Evolutionary conservation across 169 alveolate species (phyloP).

Genomic region (Amoebophrya sp.): DNA sequence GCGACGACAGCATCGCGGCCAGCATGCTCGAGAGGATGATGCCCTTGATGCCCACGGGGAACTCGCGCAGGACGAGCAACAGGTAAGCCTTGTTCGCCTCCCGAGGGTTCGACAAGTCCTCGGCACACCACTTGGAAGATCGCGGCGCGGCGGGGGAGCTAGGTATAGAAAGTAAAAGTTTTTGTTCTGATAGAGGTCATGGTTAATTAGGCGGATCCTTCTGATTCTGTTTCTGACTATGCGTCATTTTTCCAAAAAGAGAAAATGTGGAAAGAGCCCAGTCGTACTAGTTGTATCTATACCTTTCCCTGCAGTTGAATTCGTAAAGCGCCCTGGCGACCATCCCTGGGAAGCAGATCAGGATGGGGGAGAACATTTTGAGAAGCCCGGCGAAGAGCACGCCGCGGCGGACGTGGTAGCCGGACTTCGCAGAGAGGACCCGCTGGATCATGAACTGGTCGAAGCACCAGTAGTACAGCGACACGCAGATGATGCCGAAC

Average conservation of each 20-base stretch:
- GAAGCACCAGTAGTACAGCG: conserved; percentile 7
- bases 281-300: no score
- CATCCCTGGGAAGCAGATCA: conserved; percentile 24
- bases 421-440: neutral
- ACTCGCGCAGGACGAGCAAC: neutral
- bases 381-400: neutral
- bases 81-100: neutral
- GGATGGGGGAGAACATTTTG: neutral
- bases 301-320: neutral
- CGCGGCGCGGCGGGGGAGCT: no score
- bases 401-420: neutral
- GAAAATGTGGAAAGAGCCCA: no score
- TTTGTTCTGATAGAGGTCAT: no score
- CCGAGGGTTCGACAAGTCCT: neutral
- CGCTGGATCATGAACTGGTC: conserved; percentile 18
- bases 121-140: neutral
- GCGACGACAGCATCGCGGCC: conserved; percentile 13
- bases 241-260: no score
- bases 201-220: no score
- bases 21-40: neutral
- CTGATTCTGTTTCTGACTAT: no score
- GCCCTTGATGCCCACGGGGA: neutral
- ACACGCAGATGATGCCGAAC: neutral
- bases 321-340: neutral
- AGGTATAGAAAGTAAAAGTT: no score